Evolutionary conservation across 2,329 filamentous ascomycete genomes (phyloP).

Genomic region (Rutstroemia sp.): DNA sequence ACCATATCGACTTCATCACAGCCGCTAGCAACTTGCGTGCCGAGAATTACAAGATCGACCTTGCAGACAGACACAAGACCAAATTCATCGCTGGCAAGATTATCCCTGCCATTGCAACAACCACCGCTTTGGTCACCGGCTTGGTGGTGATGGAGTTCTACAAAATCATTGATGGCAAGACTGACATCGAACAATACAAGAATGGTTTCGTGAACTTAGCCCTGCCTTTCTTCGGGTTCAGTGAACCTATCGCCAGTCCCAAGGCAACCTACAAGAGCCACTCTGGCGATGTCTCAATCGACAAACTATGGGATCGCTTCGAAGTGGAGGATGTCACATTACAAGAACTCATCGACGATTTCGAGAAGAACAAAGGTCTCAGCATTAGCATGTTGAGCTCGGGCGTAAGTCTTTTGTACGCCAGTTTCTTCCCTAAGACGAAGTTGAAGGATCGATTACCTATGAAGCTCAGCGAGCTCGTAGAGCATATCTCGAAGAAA

Average conservation of each 20-base stretch:
- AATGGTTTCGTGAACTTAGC: conserved; percentile 97
- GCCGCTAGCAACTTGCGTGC: conserved; percentile 93
- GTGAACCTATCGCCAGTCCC: conserved; percentile 87
- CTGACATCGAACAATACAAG: conserved; percentile 97
- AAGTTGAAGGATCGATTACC: conserved; percentile 73
- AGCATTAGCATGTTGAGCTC: conserved; percentile 90
- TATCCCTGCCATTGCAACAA: conserved; percentile 96
- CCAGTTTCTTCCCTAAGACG: conserved; percentile 75
- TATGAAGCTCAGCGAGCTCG: conserved; percentile 81
- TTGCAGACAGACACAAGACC: conserved; percentile 91
- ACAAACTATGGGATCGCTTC: conserved; percentile 98
- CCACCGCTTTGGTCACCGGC: conserved; percentile 90
- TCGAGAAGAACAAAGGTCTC: conserved; percentile 67
- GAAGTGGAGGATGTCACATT: conserved; percentile 83
- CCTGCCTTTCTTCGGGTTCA: conserved; percentile 96
- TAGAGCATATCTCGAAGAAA: conserved; percentile 88
- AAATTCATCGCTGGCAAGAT: conserved; percentile 99
- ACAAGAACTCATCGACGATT: conserved; percentile 73
- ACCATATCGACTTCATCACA: conserved; percentile 99
- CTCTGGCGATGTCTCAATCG: conserved; percentile 71
- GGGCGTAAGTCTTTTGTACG: conserved; percentile 92
- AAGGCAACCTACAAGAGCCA: conserved; percentile 85
- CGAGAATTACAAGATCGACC: conserved; percentile 94
- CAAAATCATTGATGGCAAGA: conserved; percentile 95
- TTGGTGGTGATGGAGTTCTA: conserved; percentile 88